Conservation (phyloP, 169 alveolate genomes). For the Amoebophrya sp. region DNA sequence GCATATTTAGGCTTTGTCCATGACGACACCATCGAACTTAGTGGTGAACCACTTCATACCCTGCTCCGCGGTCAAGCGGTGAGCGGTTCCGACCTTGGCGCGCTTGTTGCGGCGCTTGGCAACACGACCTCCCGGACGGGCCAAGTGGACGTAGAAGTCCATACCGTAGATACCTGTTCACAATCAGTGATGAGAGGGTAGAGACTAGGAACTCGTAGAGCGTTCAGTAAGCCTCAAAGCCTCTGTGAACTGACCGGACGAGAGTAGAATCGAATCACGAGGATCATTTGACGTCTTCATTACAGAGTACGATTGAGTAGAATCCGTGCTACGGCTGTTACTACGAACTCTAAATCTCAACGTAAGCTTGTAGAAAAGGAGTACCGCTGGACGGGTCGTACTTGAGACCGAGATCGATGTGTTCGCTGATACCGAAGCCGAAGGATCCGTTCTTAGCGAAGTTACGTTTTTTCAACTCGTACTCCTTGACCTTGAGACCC, state of each 20-base stretch:
- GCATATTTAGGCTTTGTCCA: too few relatives aligned
- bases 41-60: conserved; percentile 84
- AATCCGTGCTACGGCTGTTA: background rate
- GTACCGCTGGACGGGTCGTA: conserved; percentile 99
- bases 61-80: conserved; percentile 93
- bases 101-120: conserved; percentile 82
- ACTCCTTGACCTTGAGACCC: conserved; percentile 99
- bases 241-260: background rate
- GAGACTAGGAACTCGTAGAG: background rate
- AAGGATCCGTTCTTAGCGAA: conserved; percentile 97
- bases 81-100: conserved; percentile 83
- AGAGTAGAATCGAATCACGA: background rate
- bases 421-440: conserved; percentile 99
- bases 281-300: conserved; percentile 39
- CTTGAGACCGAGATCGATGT: conserved; percentile 97
- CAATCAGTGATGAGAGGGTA: background rate
- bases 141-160: conserved; percentile 98
- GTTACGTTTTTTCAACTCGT: conserved; percentile 90
- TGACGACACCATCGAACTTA: conserved; percentile 94
- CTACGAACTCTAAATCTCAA: background rate
- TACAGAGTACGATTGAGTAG: background rate
- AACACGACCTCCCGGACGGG: conserved; percentile 98
- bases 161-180: conserved; percentile 94
- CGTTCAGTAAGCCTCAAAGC: conserved; percentile 13
- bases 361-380: background rate